Base-by-base conservation (phyloP, 345 rosid species). In the Passiflora organensis region DNA sequence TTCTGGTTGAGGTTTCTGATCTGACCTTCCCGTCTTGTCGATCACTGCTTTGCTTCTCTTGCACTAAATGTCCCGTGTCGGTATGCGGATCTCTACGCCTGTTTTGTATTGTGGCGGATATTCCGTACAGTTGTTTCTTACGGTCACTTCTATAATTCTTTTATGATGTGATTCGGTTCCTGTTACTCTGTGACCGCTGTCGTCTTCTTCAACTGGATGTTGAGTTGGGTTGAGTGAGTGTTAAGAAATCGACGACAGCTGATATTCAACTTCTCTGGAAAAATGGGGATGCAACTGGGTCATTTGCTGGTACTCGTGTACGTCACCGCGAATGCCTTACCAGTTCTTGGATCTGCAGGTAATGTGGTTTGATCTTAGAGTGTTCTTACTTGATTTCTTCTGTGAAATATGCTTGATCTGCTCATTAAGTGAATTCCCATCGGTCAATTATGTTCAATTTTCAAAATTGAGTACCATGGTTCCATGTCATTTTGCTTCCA, bases 311-410 rank as follows among this genome's bases (percentile, higher is more conserved):
- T 78, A 64, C 58, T 68, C 28, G 6, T 64, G 9, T 63, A 56
- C 42, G 12, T 63, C 32, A 20, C 45, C 34, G 8, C 55, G 53
- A 61, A 21, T 67, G 76, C 69, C 44, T 20, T 69, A 48, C 50
- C 66, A 46, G 66, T 65, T 71, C 69, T 66, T 65, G 82, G 78
- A 72, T 78, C 82, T 70, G 63, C 86, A 71, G 90, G 90, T 83
- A 78, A 76, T 48, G 65, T 48, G 52, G 8, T 38, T 57, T 53
- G 16, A n/a, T 46, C 58, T 53, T 59, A 20, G 25, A 15, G 23
- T 53, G 16, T 9, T 39, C 32, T 45, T 0, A 17, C 32, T n/a
- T 65, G 44, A 24, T 53, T 50, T 58, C 19, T 63, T 17, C 18
- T 38, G 55, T 53, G 56, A 48, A 36, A 51, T 57, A 41, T 28